Evolutionary conservation across 2,329 filamentous ascomycete species (phyloP), one percentile per base, ranked within the genome.

Genomic region (Lomentospora prolificans): DNA sequence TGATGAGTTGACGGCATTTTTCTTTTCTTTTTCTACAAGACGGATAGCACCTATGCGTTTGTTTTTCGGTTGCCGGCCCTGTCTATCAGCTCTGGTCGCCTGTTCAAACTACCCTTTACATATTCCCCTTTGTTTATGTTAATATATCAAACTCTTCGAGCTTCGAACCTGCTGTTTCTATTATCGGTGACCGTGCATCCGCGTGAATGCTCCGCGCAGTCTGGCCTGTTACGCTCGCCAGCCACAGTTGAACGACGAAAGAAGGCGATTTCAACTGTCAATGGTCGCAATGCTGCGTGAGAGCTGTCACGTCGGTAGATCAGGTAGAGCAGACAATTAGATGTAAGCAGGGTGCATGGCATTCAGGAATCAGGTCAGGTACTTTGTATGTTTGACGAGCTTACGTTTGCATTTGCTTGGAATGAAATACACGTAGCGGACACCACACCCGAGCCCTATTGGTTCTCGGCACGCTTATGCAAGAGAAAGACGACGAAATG

Each of bases 1-100:
- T 48, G 44, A 48, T 48, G 44, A 48, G 44, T 25, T 12, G 44
- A 48, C 14, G 44, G 44, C 22, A 48, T 48, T 48, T 48, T 48
- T 22, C 22, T 48, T 48, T 22, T 48, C 22, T 48, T 48, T 19
- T 44, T 19, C 19, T 19, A 3, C 12, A 33, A 12, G 30, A 12
- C 30, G 30, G 44, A 48, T 9, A 25, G 44, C 22, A 22, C 12
- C 44, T 22, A 41, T 48, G 44, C 10, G 19, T 48, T 48, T 48
- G 12, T 12, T 48, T 48, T 48, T 48, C 44, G 44, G 44, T 48
- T 25, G 22, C 44, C 44, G 22, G 44, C 24, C 44, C 44, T 33
- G 24, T 48, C 44, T 22, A 14, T 19, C 7, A 25, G 44, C 22
- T 48, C 44, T 48, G 12, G 10, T 22, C 44, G 19, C 17, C 24